Evolutionary conservation across 331 rosid genomes (phyloP), one percentile per base, ranked within the genome.

Genomic region (Pyrus hybrid): DNA sequence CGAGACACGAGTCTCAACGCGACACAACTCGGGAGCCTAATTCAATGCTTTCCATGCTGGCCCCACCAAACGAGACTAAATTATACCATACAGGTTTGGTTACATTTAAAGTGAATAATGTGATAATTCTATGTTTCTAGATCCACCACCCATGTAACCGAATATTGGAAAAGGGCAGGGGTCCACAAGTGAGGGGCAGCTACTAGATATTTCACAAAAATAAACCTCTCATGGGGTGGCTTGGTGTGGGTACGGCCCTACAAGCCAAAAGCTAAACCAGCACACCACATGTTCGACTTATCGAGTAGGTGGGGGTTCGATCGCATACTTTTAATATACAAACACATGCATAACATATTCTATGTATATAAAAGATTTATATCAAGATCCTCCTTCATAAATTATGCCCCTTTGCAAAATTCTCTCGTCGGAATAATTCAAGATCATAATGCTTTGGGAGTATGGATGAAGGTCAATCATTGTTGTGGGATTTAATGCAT

Each of bases 281-380:
- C 97, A 88, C 73, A 80, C 85, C 97, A 92, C 97, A 82, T 92
- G 92, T 73, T 86, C 51, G 65, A 73, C 79, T 86, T 77, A 87
- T 78, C 90, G 67, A 74, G 81, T 85, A 75, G 88, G 81, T 89
- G 87, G 85, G 75, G 79, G 79, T 69, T 53, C 82, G 74, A 79
- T 87, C 83, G 68, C 78, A 21, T 68, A 45, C 68, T 76, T 82
- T 81, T 80, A 69, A 79, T 79, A 41, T 69, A 4, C 21, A 21
- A 30, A 64, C 72, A 29, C 69, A 20, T 18, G 23, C 43, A 68
- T 41, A 5, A 54, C 12, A 33, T 35, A 33, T 26, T 73, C 22
- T 14, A 45, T 10, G 8, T 5, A 68, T 56, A 1, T 76, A 29
- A 29, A 5, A n/a, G 67, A 80, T 75, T 75, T 63, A 49, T 17